These are phyloP conservation scores for Blastobotrys chiropterorum DNA, from an alignment of 805 yeast genomes.

Conservation along the genomic window DNA sequence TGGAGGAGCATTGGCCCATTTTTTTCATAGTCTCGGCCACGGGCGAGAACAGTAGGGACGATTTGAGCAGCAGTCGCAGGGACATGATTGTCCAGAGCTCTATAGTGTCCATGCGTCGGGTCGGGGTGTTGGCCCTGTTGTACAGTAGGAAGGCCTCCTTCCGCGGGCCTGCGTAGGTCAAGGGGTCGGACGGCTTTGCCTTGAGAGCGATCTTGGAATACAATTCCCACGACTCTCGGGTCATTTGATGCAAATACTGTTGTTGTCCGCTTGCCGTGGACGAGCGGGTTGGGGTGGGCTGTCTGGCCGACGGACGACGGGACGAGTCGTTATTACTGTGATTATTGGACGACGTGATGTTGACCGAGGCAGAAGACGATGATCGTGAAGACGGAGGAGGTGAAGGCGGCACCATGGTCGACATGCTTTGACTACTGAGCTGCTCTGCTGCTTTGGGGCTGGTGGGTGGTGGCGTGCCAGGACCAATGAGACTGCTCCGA, in stretches of 20 bases:
- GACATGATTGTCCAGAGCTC: constrained; percentile 32
- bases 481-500: background rate
- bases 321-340: background rate
- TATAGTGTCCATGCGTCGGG: constrained; percentile 18
- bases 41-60: constrained; percentile 27
- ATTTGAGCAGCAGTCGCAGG: constrained; percentile 23
- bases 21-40: constrained; percentile 7
- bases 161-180: constrained; percentile 25
- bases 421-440: background rate
- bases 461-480: background rate
- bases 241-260: background rate
- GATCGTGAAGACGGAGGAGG: constrained; percentile 1
- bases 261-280: background rate
- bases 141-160: constrained; percentile 29
- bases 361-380: background rate
- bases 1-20: background rate
- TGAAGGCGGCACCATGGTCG: background rate
- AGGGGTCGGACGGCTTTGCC: constrained; percentile 21
- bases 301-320: background rate
- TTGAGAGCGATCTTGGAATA: constrained; percentile 16
- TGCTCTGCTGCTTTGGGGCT: background rate
- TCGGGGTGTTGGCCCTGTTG: constrained; percentile 12
- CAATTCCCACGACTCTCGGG: constrained; percentile 12
- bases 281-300: background rate
- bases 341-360: background rate